A percentile compares a stretch with the other conserved stretches of the same genome.
Conservation (phyloP, 805 yeast species). For the Pichia pseudocactophila region DNA sequence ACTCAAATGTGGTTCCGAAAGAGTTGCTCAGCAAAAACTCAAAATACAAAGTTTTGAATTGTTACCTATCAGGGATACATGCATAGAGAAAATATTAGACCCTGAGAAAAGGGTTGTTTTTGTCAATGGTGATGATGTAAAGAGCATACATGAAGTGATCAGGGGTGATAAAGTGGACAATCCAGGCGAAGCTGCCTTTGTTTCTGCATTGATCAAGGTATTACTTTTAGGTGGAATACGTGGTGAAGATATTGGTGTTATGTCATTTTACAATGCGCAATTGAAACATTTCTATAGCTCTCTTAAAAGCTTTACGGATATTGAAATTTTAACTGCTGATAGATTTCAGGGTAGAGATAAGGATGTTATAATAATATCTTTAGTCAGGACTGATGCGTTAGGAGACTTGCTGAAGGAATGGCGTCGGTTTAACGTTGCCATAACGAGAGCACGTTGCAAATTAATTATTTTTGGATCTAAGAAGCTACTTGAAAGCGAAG, state of each 20-base stretch:
- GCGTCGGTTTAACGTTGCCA: constrained; percentile 89
- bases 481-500: constrained; percentile 44
- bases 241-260: constrained; percentile 62
- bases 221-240: constrained; percentile 52
- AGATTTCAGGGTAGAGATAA: constrained; percentile 95
- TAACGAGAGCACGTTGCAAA: constrained; percentile 83
- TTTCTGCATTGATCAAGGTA: constrained; percentile 52
- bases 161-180: constrained; percentile 68
- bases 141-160: constrained; percentile 41
- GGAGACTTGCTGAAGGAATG: constrained; percentile 82
- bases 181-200: constrained; percentile 58
- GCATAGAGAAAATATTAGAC: constrained; percentile 34
- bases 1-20: constrained; percentile 63
- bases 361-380: constrained; percentile 79
- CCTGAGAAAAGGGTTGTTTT: constrained; percentile 60
- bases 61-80: constrained; percentile 14
- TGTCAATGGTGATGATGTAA: constrained; percentile 65
- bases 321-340: constrained; percentile 89
- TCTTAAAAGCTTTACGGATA: constrained; percentile 25
- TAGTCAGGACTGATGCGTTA: constrained; percentile 75
- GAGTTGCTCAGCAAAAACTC: constrained; percentile 53
- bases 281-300: constrained; percentile 36
- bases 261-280: constrained; percentile 86
- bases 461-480: constrained; percentile 77
- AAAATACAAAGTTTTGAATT: constrained; percentile 35